phyloP scores from a whole-genome alignment of 148 eudicot genomes.

The Mesembryanthemum crystallinum region DNA sequence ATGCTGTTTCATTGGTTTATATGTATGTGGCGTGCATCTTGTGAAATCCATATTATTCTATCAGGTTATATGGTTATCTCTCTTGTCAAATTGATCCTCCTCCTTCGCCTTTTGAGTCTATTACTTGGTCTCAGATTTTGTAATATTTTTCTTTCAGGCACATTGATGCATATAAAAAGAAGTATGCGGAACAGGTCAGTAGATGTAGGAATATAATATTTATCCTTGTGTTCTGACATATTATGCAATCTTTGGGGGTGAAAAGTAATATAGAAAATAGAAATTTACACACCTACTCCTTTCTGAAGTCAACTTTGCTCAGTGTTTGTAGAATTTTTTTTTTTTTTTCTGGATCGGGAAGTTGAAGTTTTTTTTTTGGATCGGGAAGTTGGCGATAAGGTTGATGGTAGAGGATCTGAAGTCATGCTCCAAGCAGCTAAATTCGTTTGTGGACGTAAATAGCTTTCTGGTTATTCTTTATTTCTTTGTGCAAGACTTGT shows the following conservation, averaged over 20 bases:
- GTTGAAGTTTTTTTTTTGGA: neutral
- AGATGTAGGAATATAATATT: neutral
- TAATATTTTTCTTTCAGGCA: constrained; percentile 48
- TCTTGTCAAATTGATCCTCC: neutral
- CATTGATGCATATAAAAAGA: constrained; percentile 57
- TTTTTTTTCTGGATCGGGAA: neutral
- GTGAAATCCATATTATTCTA: neutral
- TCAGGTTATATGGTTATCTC: neutral
- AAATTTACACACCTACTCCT: no score
- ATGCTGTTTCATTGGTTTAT: neutral
- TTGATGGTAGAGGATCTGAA: neutral
- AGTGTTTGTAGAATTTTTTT: neutral
- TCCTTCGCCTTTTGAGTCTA: neutral
- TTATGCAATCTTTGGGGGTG: neutral
- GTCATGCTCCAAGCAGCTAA: neutral
- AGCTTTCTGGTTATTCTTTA: neutral
- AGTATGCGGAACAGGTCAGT: constrained; percentile 78
- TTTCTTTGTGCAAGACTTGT: neutral
- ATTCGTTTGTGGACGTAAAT: neutral
- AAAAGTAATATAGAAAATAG: no score
- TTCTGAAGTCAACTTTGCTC: neutral
- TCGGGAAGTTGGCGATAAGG: neutral
- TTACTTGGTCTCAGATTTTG: constrained; percentile 13
- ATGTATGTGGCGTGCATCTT: neutral
- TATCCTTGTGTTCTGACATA: neutral